phyloP scores from a whole-genome alignment of 208 protist genomes.

The Angomonas deanei region DNA sequence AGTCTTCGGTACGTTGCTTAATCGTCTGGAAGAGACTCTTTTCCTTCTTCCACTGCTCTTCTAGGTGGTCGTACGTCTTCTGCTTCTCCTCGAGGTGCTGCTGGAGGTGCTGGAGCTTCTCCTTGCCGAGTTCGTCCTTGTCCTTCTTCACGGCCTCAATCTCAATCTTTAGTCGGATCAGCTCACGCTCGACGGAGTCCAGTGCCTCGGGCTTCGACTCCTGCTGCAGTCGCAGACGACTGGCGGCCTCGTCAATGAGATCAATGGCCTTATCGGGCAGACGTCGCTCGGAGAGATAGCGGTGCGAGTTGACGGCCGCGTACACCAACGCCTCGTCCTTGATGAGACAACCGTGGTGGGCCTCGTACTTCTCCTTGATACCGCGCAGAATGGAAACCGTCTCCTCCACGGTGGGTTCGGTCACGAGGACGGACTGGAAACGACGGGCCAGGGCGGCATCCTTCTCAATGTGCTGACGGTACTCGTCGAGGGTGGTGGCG shows the following conservation, averaged over 20 bases:
- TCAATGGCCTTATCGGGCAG: conserved; percentile 99
- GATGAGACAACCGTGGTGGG: conserved; percentile 88
- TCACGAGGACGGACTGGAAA: conserved; percentile 97
- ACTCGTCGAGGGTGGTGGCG: conserved; percentile 98
- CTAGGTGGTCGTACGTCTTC: conserved; percentile 81
- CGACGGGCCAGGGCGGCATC: conserved; percentile 97
- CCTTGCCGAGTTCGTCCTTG: conserved; percentile 86
- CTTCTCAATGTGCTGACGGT: conserved; percentile 97
- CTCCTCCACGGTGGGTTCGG: conserved; percentile 95
- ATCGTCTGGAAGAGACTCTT: conserved; percentile 86
- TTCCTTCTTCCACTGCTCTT: conserved; percentile 83
- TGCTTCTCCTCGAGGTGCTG: conserved; percentile 76
- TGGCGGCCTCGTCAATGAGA: conserved; percentile 96
- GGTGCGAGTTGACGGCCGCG: conserved; percentile 85
- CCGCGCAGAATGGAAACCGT: conserved; percentile 97
- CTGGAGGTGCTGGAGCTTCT: conserved; percentile 76
- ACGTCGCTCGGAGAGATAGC: conserved; percentile 96
- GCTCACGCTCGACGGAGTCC: conserved; percentile 91
- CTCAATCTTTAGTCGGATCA: conserved; percentile 92
- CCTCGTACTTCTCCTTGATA: conserved; percentile 92
- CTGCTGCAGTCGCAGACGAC: conserved; percentile 90
- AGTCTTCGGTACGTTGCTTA: conserved; percentile 88
- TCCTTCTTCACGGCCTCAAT: conserved; percentile 91
- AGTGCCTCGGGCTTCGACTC: conserved; percentile 95
- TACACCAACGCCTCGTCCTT: conserved; percentile 88